Base-by-base conservation (phyloP, 2,329 filamentous ascomycete species). In the Microthyrium microscopicum region DNA sequence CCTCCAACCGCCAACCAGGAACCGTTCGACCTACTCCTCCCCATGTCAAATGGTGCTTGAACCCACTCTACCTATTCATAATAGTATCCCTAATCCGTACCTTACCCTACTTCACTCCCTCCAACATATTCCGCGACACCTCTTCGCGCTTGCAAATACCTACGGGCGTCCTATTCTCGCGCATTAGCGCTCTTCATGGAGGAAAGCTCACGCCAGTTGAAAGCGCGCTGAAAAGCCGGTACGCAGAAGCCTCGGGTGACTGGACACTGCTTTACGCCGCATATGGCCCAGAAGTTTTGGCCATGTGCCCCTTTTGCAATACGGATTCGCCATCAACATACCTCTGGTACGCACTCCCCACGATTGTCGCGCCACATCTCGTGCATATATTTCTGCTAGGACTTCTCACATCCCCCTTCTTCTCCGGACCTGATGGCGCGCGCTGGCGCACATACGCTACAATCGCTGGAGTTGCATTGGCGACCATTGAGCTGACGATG, bases 131-230 rank as follows among this genome's bases (percentile, higher is more conserved):
- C 63, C 49, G 55, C 20, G 54, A 62, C 13, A 94, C 87, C 1
- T 64, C 73, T 36, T 89, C 82, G 32, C 80, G 85, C 21, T 71
- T 95, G 13, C 79, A 84, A 46, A 87, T 80, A 26, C 75, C 83
- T n/a, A 76, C 71, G 26, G 80, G 87, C 48, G 75, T 91, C 21
- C 66, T 95, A 39, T 89, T 93, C 55, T 72, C 68, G 38, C 79
- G 87, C 12, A 66, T 95, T 7, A 55, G 65, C 4, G 53, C 64
- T 2, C 48, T 76, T 2, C 68, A 76, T 0, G 24, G 26, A 7
- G 33, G 29, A 5, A 58, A 66, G 1, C 61, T 81, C 3, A 75
- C 70, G 0, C 41, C 56, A 0, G 39, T 52, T 9, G 85, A 95
- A 55, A 61, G 70, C 32, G 56, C 64, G 17, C 64, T 95, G 7